phyloP scores from a whole-genome alignment of 2,329 filamentous ascomycete species.

The Trichoderma endophyticum region DNA sequence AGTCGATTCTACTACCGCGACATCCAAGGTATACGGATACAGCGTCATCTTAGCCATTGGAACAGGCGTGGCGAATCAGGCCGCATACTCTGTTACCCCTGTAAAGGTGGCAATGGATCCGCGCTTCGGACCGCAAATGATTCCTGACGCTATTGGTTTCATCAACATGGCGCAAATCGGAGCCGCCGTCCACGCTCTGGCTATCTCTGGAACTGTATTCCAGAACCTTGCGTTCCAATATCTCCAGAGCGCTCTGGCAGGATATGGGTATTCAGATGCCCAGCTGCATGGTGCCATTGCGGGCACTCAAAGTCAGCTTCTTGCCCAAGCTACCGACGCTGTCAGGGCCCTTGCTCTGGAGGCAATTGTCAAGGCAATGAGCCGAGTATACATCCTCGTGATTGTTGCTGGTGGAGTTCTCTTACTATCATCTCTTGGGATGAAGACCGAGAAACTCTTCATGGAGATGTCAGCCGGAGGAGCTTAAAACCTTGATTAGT shows the following conservation, averaged over 20 bases:
- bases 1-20: not conserved
- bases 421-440: not conserved
- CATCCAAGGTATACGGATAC: not conserved
- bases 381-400: not conserved
- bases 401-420: not conserved
- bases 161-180: not conserved
- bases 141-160: not conserved
- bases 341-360: not conserved
- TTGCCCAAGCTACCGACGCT: not conserved
- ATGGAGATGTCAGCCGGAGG: not conserved
- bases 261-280: not conserved
- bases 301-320: not conserved
- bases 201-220: not conserved
- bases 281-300: not conserved
- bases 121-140: not conserved
- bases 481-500: not conserved
- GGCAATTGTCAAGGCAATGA: not conserved
- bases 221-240: not conserved
- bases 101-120: not conserved
- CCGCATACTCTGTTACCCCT: not conserved
- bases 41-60: not conserved
- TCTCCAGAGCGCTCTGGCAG: not conserved
- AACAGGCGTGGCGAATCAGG: not conserved
- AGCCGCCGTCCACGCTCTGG: not conserved
- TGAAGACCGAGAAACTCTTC: not conserved